Conservation (phyloP, 1,139 yeast species). For the Saccharomyces pastorianus region DNA sequence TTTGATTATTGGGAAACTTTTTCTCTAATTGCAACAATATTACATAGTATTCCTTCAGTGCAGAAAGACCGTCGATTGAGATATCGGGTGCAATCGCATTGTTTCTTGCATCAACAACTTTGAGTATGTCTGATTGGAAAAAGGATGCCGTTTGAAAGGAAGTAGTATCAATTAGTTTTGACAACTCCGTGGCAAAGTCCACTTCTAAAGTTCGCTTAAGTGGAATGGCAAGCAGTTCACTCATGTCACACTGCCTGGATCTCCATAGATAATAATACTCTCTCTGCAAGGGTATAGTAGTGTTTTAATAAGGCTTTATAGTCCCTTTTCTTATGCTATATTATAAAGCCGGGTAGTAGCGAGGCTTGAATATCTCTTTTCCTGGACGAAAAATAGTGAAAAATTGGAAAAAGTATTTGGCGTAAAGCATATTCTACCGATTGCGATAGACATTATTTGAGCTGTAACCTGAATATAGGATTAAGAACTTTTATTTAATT, state of each 20-base stretch:
- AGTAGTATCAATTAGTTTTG: slow-evolving; percentile 46
- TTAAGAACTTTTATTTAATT: not conserved
- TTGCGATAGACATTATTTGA: not conserved
- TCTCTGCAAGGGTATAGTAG: slow-evolving; percentile 16
- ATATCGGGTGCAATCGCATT: slow-evolving; percentile 29
- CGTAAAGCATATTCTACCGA: not conserved
- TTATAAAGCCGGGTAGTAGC: not conserved
- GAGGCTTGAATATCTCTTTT: not conserved
- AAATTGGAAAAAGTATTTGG: not conserved
- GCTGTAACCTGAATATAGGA: not conserved
- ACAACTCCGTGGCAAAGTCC: slow-evolving; percentile 41
- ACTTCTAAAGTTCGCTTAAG: slow-evolving; percentile 36
- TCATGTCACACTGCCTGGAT: slow-evolving; percentile 5
- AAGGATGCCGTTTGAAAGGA: slow-evolving; percentile 58
- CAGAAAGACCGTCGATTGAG: slow-evolving; percentile 25
- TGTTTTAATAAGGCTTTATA: not conserved
- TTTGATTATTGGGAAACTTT: slow-evolving; percentile 40
- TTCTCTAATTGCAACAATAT: slow-evolving; percentile 31
- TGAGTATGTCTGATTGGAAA: slow-evolving; percentile 46
- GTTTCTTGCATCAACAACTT: slow-evolving; percentile 37
- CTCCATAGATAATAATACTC: not conserved
- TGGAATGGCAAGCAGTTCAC: slow-evolving; percentile 46
- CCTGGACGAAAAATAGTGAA: not conserved
- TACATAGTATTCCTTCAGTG: slow-evolving; percentile 32
- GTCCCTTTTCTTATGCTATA: not conserved